Evolutionary conservation across 805 yeast species (phyloP), one percentile per base, ranked within the genome.

Genomic region (Vanderwaltozyma tropicalis): DNA sequence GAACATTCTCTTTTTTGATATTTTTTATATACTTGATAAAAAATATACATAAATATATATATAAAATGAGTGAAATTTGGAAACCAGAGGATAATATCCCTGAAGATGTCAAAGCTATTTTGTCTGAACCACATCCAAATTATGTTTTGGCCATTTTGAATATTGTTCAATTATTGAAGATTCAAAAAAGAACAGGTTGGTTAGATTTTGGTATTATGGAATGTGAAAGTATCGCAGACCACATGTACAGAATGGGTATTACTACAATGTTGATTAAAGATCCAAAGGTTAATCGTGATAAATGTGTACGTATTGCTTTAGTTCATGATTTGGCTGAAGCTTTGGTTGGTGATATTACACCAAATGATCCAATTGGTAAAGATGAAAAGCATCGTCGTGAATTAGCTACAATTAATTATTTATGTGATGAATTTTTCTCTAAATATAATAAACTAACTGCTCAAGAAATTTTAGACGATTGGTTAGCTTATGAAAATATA

Each of bases 261-360:
- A 75, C 86, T 31, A 68, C 89, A 17, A 74, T 87, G 80, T 59
- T 86, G 18, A 69, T 85, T 31, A 61, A 63, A 21, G 62, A 69
- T 35, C 59, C 61, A n/a, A 60, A 65, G 2, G 66, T 82, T 24
- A 76, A 83, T 59, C 66, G 72, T 19, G 69, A 72, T 42, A 74
- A 74, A 48, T 86, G 96, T 65, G 80, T 78, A 35, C 80, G 82
- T 61, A 87, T 89, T 38, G 87, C 96, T 1, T 66, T 87, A 29
- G 78, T 87, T 24, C 98, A 89, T 65, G 98, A 89, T 59, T 82
- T 89, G 50, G 96, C 97, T 10, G 98, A 89, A 66, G 61, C 88
- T 4, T 64, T 89, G 21, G 97, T 89, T 12, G 98, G 98, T 24
- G 98, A 89, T 58, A 84, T 89, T 35, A 87, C 95, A 2, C 92